phyloP scores from a whole-genome alignment of 192 early-diverging fungal genomes.

The Umbelopsis ramanniana region DNA sequence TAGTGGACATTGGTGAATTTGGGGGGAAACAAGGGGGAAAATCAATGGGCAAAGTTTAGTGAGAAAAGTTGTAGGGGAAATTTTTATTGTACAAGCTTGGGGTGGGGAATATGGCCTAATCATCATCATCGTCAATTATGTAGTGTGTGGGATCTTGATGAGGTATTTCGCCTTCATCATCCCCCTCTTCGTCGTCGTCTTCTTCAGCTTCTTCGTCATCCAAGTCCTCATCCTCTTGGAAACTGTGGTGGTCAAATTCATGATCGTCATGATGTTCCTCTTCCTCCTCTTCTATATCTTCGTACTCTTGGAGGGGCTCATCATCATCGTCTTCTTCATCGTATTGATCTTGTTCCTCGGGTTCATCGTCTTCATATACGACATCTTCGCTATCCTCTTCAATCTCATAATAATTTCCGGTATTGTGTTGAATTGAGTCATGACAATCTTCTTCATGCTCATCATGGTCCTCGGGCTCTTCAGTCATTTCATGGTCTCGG shows the following conservation, averaged over 20 bases:
- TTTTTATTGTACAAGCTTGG: constrained; percentile 18
- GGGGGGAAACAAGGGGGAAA: not conserved
- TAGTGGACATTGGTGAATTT: constrained; percentile 16
- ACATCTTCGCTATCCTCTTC: not conserved
- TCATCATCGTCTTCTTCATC: not conserved
- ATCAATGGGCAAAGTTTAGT: not conserved
- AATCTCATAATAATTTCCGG: not conserved
- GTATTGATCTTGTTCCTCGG: not conserved
- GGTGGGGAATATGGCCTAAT: not conserved
- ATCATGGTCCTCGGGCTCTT: not conserved
- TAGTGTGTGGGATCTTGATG: constrained; percentile 4
- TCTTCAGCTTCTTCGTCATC: constrained; percentile 1
- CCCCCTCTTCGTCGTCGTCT: not conserved
- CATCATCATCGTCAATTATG: constrained; percentile 14
- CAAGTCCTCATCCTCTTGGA: not conserved
- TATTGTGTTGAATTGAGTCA: not conserved
- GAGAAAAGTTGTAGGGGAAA: not conserved
- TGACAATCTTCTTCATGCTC: not conserved
- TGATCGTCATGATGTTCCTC: not conserved
- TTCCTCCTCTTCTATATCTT: constrained; percentile 1
- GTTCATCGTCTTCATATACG: constrained; percentile 1
- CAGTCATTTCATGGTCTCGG: constrained; percentile 10
- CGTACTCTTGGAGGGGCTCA: constrained; percentile 6
- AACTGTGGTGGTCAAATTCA: constrained; percentile 3
- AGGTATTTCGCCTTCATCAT: not conserved